Conservation (phyloP, 768 basidiomycete species). For the Austroboletus festivus region DNA sequence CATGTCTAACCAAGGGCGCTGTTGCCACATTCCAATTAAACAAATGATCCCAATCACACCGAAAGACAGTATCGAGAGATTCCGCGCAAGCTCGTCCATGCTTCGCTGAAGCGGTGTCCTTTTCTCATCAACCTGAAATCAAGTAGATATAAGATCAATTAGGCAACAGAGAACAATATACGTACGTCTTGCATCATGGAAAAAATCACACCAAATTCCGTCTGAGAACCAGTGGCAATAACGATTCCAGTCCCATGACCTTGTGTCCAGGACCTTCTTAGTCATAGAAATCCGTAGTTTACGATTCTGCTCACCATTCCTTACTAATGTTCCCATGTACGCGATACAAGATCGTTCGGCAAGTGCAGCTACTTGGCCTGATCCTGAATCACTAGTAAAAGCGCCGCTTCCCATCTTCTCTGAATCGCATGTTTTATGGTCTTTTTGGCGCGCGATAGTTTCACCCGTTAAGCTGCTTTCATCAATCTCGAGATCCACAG, state of each 20-base stretch:
- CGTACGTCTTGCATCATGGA: constrained; percentile 96
- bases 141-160: neutral
- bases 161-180: constrained; percentile 1
- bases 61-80: constrained; percentile 86
- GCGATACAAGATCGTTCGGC: constrained; percentile 86
- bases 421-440: constrained; percentile 49
- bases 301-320: constrained; percentile 60
- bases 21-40: constrained; percentile 82
- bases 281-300: neutral
- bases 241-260: constrained; percentile 84
- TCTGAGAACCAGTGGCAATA: constrained; percentile 79
- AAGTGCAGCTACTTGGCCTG: constrained; percentile 48
- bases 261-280: constrained; percentile 24
- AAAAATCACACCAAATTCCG: constrained; percentile 95
- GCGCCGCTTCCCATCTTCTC: constrained; percentile 24
- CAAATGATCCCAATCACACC: constrained; percentile 94
- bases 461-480: constrained; percentile 96
- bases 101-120: constrained; percentile 88
- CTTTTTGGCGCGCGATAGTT: constrained; percentile 76
- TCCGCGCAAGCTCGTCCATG: constrained; percentile 97
- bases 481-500: constrained; percentile 89
- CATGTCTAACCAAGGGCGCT: constrained; percentile 93
- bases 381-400: constrained; percentile 32
- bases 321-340: constrained; percentile 94
- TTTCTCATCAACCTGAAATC: constrained; percentile 68